A percentile compares a stretch with the other conserved stretches of the same genome.
These are phyloP conservation scores for Medicago lupulina DNA, from an alignment of 306 rosid species.

Conservation along the genomic window DNA sequence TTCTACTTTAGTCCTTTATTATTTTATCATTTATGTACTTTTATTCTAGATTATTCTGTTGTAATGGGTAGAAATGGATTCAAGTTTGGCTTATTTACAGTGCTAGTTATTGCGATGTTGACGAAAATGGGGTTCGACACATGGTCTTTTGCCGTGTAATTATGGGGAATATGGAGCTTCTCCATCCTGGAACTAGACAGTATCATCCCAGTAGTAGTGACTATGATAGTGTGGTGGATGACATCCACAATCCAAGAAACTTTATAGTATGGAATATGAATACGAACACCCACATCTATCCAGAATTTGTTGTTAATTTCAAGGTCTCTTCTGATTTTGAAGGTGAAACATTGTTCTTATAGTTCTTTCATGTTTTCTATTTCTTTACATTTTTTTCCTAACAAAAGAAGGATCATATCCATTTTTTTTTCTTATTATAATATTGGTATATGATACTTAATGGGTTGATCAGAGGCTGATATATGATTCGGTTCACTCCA, in stretches of 20 bases:
- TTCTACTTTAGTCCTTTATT: background rate
- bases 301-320: constrained; percentile 83
- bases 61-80: constrained; percentile 42
- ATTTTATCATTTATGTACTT: constrained; percentile 27
- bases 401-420: constrained; percentile 1
- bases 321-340: constrained; percentile 57
- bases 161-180: constrained; percentile 79
- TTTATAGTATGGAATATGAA: constrained; percentile 82
- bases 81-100: constrained; percentile 59
- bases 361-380: constrained; percentile 22
- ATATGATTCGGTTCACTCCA: constrained; percentile 24
- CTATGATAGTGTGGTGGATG: constrained; percentile 90
- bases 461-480: constrained; percentile 36
- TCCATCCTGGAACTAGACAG: constrained; percentile 67
- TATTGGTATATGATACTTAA: constrained; percentile 30
- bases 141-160: constrained; percentile 80
- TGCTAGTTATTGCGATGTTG: constrained; percentile 78
- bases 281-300: constrained; percentile 78
- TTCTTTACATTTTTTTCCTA: constrained; percentile 31
- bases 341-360: constrained; percentile 66
- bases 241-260: constrained; percentile 63
- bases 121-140: constrained; percentile 75
- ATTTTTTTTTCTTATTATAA: background rate
- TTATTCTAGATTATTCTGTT: constrained; percentile 23
- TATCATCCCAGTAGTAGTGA: constrained; percentile 71